phyloP scores from a whole-genome alignment of 495 filamentous ascomycete genomes.

The Hypoxylon lienhwacheense region DNA sequence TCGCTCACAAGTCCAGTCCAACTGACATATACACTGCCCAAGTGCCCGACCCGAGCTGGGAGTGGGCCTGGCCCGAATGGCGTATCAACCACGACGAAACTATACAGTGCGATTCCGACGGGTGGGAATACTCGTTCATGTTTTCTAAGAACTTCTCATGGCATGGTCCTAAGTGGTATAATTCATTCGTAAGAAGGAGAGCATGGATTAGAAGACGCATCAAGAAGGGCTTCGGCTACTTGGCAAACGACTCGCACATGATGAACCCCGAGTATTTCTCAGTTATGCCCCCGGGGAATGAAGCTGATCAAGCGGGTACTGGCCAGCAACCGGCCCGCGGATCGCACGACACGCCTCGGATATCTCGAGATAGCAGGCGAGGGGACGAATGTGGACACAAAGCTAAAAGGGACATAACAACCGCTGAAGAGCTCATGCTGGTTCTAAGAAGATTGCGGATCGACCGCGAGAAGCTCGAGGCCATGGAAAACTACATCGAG shows the following conservation, averaged over 20 bases:
- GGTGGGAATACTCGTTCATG: constrained; percentile 92
- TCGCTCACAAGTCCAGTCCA: constrained; percentile 66
- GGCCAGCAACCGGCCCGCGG: constrained; percentile 24
- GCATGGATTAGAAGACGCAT: constrained; percentile 86
- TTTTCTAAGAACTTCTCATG: constrained; percentile 77
- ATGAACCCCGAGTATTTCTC: constrained; percentile 87
- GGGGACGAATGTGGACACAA: constrained; percentile 27
- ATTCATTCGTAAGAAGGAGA: constrained; percentile 85
- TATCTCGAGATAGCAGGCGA: constrained; percentile 46
- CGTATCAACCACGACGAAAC: constrained; percentile 87
- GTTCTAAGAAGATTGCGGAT: constrained; percentile 69
- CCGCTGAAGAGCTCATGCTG: constrained; percentile 39
- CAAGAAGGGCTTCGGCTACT: constrained; percentile 54
- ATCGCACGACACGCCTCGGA: constrained; percentile 33
- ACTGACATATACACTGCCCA: constrained; percentile 91
- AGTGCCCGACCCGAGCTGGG: constrained; percentile 92
- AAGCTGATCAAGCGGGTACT: constrained; percentile 1
- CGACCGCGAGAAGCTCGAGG: constrained; percentile 87
- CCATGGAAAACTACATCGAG: constrained; percentile 75
- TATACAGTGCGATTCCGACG: constrained; percentile 75
- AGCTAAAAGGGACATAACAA: constrained; percentile 29
- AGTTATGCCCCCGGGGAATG: constrained; percentile 53
- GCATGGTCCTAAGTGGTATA: constrained; percentile 92
- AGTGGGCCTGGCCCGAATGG: constrained; percentile 95
- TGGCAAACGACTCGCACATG: constrained; percentile 55